A percentile compares a stretch with the other conserved stretches of the same genome.
phyloP scores from a whole-genome alignment of 2,329 filamentous ascomycete genomes.

The Trichoderma sp. region DNA sequence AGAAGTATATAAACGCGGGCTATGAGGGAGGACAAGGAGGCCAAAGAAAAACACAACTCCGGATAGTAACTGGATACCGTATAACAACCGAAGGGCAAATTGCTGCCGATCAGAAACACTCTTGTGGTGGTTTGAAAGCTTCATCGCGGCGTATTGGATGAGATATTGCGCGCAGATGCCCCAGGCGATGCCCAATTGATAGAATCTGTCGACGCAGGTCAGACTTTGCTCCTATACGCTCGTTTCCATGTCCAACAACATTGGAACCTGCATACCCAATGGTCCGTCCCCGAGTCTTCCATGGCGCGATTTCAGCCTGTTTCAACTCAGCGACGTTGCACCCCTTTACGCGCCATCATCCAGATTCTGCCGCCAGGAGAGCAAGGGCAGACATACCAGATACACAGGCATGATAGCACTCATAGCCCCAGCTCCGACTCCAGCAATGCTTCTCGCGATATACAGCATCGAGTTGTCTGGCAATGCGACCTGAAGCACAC shows the following conservation, averaged over 20 bases:
- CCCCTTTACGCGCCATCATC: neutral
- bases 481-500: conserved; percentile 60
- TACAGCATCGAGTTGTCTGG: conserved; percentile 72
- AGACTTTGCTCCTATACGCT: neutral
- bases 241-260: neutral
- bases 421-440: conserved; percentile 72
- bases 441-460: conserved; percentile 69
- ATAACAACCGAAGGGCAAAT: conserved; percentile 61
- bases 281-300: conserved; percentile 59
- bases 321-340: neutral
- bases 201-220: conserved; percentile 43
- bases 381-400: conserved; percentile 41
- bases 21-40: conserved; percentile 63
- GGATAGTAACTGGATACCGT: conserved; percentile 61
- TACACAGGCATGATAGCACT: conserved; percentile 72
- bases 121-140: conserved; percentile 46
- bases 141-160: conserved; percentile 64
- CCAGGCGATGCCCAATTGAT: conserved; percentile 73
- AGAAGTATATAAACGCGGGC: conserved; percentile 69
- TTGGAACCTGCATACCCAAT: conserved; percentile 41
- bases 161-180: conserved; percentile 69
- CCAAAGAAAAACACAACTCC: conserved; percentile 56
- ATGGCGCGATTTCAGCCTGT: conserved; percentile 61
- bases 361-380: neutral
- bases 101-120: conserved; percentile 52